A percentile compares a stretch with the other conserved stretches of the same genome.
Evolutionary conservation across 192 early-diverging fungal genomes (phyloP).

Genomic region (Backusella parvicylindrica): DNA sequence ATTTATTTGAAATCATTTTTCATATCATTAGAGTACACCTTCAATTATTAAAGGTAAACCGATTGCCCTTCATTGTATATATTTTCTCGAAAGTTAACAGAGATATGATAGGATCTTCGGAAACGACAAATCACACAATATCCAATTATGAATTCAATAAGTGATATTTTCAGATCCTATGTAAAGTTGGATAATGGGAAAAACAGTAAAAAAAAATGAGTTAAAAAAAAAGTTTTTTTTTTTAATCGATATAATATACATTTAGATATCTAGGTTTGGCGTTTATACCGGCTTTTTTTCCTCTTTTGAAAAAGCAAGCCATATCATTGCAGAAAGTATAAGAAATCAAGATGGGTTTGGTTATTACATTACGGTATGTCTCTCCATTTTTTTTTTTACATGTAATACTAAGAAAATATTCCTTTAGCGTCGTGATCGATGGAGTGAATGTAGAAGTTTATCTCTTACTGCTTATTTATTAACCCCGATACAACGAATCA

Average conservation of each 20-base stretch:
- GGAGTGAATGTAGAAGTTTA: conserved; percentile 6
- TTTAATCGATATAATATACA: too few species aligned
- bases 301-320: conserved; percentile 8
- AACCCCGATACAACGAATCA: conserved; percentile 10
- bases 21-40: neutral
- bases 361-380: neutral
- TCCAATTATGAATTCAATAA: conserved; percentile 4
- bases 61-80: neutral
- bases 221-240: neutral
- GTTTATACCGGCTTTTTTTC: conserved; percentile 4
- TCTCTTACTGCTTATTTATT: conserved; percentile 6
- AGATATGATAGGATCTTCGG: neutral
- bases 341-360: neutral
- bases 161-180: neutral
- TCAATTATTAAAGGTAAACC: conserved; percentile 10
- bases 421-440: conserved; percentile 8
- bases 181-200: neutral
- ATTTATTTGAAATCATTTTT: neutral
- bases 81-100: too few species aligned
- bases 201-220: neutral
- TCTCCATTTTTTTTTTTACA: neutral
- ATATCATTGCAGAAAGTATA: conserved; percentile 3
- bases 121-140: neutral
- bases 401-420: neutral
- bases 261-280: neutral